Conservation (phyloP, 1,284 basidiomycete species). For the Sporisorium exsertum region DNA sequence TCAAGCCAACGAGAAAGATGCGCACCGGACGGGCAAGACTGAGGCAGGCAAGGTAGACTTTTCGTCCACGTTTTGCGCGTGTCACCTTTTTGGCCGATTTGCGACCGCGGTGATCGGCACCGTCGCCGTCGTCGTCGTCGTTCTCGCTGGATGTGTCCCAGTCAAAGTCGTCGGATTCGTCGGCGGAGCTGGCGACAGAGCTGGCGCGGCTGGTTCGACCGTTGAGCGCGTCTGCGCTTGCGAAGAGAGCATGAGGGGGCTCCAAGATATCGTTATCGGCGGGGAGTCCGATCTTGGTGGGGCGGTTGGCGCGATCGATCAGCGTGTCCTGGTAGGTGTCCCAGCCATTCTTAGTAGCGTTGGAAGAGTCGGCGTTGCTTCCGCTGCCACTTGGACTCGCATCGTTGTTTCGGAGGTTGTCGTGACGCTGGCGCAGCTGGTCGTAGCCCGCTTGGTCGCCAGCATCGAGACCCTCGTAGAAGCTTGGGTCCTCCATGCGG, state of each 20-base stretch:
- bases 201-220: conserved; percentile 31
- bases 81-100: conserved; percentile 38
- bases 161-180: conserved; percentile 66
- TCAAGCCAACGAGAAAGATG: conserved; percentile 53
- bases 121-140: conserved; percentile 50
- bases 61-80: conserved; percentile 56
- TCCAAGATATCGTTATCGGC: conserved; percentile 26
- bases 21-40: conserved; percentile 63
- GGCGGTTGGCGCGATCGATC: conserved; percentile 34
- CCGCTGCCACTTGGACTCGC: conserved; percentile 37
- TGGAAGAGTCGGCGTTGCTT: conserved; percentile 32
- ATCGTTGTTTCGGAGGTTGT: conserved; percentile 5
- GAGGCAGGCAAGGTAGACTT: conserved; percentile 57
- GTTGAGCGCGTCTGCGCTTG: conserved; percentile 20
- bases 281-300: conserved; percentile 36
- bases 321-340: conserved; percentile 37
- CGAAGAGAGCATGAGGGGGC: conserved; percentile 46
- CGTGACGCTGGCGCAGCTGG: conserved; percentile 4
- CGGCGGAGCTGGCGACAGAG: conserved; percentile 53
- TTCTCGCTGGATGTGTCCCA: conserved; percentile 60
- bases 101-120: conserved; percentile 14
- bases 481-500: conserved; percentile 43
- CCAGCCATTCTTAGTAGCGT: conserved; percentile 37
- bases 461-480: conserved; percentile 45
- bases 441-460: conserved; percentile 37